These are phyloP conservation scores for Colletotrichum australisinense DNA, from an alignment of 2,329 filamentous ascomycete species.

Conservation along the genomic window DNA sequence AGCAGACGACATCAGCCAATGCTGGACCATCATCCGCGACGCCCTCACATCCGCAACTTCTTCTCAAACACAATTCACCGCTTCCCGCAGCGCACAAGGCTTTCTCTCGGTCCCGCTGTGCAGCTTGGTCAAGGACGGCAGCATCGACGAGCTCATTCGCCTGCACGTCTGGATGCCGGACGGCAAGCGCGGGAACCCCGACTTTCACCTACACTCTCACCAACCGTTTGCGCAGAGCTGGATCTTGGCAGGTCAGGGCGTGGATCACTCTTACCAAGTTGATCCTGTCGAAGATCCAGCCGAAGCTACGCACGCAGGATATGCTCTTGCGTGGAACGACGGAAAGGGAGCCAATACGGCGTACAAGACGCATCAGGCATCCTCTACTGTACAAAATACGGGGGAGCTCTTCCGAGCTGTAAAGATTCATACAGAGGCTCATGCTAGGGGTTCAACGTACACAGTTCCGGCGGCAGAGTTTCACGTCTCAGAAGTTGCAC, in stretches of 20 bases:
- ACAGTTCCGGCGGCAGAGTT: slow-evolving; percentile 43
- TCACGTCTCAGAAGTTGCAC: slow-evolving; percentile 44
- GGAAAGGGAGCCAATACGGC: slow-evolving; percentile 33
- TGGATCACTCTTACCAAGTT: slow-evolving; percentile 44
- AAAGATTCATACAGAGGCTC: slow-evolving; percentile 7
- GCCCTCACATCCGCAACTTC: neutral
- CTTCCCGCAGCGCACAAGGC: slow-evolving; percentile 47
- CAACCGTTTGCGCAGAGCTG: slow-evolving; percentile 50
- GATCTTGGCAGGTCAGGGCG: slow-evolving; percentile 48
- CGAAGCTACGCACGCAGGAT: slow-evolving; percentile 45
- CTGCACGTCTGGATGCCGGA: slow-evolving; percentile 50
- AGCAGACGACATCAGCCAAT: neutral
- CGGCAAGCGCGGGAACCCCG: slow-evolving; percentile 40
- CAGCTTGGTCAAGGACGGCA: slow-evolving; percentile 44
- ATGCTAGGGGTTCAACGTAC: slow-evolving; percentile 42
- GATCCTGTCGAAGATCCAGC: slow-evolving; percentile 29
- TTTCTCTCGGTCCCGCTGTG: slow-evolving; percentile 49
- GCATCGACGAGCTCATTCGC: slow-evolving; percentile 48
- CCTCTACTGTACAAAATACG: slow-evolving; percentile 42
- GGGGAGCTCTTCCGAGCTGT: slow-evolving; percentile 37
- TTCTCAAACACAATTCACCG: neutral
- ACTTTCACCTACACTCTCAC: slow-evolving; percentile 46
- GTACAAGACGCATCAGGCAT: slow-evolving; percentile 41
- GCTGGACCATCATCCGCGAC: neutral
- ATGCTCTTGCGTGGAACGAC: slow-evolving; percentile 42